Conservation (phyloP, 805 yeast genomes). For the Spathaspora hagerdaliae region DNA sequence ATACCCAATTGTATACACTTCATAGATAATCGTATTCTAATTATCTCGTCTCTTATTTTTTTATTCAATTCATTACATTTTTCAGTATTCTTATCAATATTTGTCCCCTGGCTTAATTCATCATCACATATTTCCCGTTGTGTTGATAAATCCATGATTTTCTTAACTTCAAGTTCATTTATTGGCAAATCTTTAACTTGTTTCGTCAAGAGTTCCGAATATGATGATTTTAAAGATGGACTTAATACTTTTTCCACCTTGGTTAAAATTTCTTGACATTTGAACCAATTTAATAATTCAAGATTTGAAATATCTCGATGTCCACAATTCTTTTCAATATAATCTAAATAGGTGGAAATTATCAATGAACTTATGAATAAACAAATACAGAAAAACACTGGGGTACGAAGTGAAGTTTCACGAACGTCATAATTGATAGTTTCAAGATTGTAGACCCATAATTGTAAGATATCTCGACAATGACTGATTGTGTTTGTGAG, state of each 20-base stretch:
- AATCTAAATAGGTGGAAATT: conserved; percentile 57
- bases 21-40: conserved; percentile 47
- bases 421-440: conserved; percentile 56
- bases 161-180: conserved; percentile 44
- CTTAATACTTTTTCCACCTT: conserved; percentile 57
- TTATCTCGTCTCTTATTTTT: conserved; percentile 43
- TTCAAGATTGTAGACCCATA: conserved; percentile 73
- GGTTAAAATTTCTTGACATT: conserved; percentile 55
- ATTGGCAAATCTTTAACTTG: conserved; percentile 53
- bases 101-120: conserved; percentile 1
- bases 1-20: conserved; percentile 68
- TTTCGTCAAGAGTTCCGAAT: conserved; percentile 53
- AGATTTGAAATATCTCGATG: conserved; percentile 8
- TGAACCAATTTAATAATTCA: conserved; percentile 43
- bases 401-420: conserved; percentile 66
- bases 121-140: conserved; percentile 8
- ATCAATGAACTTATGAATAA: conserved; percentile 59
- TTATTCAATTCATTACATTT: conserved; percentile 32
- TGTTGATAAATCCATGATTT: conserved; percentile 34
- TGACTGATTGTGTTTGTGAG: conserved; percentile 59
- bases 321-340: conserved; percentile 41
- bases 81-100: conserved; percentile 14
- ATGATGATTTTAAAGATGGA: conserved; percentile 48
- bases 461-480: conserved; percentile 54
- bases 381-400: conserved; percentile 71